Evolutionary conservation across 495 filamentous ascomycete species (phyloP).

Genomic region (Aspergillus indologenus): DNA sequence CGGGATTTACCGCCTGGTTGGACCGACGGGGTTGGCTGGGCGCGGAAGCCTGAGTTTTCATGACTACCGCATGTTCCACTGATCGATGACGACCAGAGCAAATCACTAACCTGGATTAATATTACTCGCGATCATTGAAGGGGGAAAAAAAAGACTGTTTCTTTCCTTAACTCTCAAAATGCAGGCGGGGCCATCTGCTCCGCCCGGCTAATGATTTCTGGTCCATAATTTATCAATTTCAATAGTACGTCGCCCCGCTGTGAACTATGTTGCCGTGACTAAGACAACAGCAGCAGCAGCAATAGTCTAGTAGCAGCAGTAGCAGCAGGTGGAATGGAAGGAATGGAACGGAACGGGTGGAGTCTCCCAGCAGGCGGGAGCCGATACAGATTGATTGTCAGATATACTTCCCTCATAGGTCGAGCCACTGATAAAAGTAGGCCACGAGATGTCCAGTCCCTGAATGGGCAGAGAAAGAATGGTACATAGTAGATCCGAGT

Average conservation of each 20-base stretch:
- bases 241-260: not conserved
- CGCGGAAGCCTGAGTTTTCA: not conserved
- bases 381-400: conserved; percentile 4
- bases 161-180: too few species aligned
- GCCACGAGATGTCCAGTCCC: conserved; percentile 8
- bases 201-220: not conserved
- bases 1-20: not conserved
- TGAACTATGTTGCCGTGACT: conserved; percentile 2
- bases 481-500: conserved; percentile 5
- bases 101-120: too few species aligned
- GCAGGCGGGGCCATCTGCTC: not conserved
- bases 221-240: conserved; percentile 3
- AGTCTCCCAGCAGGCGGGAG: conserved; percentile 1
- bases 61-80: not conserved
- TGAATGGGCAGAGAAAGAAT: conserved; percentile 1
- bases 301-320: not conserved
- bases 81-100: not conserved
- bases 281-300: not conserved
- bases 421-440: not conserved
- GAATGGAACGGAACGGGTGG: conserved; percentile 7
- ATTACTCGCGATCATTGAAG: not conserved
- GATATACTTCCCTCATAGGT: conserved; percentile 3
- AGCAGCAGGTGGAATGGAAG: not conserved
- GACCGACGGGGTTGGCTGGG: not conserved
- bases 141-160: not conserved